A percentile compares a stretch with the other conserved stretches of the same genome.
Evolutionary conservation across 768 basidiomycete species (phyloP).

Genomic region (Lentinula guzmanii): DNA sequence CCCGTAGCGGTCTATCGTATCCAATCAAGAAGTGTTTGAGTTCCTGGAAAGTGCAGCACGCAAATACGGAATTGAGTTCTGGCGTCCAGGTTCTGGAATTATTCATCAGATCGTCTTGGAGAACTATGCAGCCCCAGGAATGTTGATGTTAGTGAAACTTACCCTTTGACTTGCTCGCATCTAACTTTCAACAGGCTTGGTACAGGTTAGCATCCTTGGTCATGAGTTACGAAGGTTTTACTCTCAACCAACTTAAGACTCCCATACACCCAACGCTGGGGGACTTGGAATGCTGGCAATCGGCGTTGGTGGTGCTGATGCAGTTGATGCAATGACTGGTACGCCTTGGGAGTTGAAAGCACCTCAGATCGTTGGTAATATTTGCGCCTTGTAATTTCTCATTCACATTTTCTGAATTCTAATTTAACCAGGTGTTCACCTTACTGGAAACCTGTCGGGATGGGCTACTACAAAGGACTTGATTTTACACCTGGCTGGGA

Average conservation of each 20-base stretch:
- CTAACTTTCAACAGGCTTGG: constrained; percentile 52
- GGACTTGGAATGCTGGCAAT: constrained; percentile 96
- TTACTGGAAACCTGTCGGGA: constrained; percentile 80
- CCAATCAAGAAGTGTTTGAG: constrained; percentile 96
- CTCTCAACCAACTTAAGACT: constrained; percentile 45
- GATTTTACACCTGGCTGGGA: constrained; percentile 90
- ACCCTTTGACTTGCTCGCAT: constrained; percentile 8
- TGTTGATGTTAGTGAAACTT: constrained; percentile 63
- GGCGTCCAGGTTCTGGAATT: constrained; percentile 93
- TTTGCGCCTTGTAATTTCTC: not conserved
- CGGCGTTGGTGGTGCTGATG: constrained; percentile 98
- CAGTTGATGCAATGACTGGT: constrained; percentile 96
- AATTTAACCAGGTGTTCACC: constrained; percentile 61
- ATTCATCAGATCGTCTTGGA: constrained; percentile 99
- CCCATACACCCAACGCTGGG: constrained; percentile 97
- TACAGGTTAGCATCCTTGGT: constrained; percentile 46
- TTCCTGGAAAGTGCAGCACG: constrained; percentile 89
- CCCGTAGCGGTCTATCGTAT: constrained; percentile 68
- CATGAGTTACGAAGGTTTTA: not conserved
- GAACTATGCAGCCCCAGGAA: constrained; percentile 93
- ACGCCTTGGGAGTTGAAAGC: constrained; percentile 98
- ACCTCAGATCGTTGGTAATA: constrained; percentile 72
- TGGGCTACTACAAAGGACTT: constrained; percentile 97
- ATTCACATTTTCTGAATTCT: not conserved
- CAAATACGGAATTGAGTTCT: constrained; percentile 96